phyloP scores from a whole-genome alignment of 108 stramenopile species.

The Licmophora abbreviata region DNA sequence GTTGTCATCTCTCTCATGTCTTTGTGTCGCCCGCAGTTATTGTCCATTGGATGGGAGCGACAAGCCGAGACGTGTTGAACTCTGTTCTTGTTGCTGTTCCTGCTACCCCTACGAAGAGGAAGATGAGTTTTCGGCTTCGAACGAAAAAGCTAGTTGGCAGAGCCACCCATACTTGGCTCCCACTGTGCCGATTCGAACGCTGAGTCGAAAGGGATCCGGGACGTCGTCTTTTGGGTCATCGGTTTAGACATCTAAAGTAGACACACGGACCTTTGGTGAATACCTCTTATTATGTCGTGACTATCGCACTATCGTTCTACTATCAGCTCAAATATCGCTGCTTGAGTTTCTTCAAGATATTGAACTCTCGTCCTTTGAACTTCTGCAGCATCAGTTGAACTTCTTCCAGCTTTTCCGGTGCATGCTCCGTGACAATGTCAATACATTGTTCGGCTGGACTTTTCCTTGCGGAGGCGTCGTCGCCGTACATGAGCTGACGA shows the following conservation, averaged over 20 bases:
- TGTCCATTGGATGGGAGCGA: slow-evolving; percentile 41
- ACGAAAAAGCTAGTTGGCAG: slow-evolving; percentile 13
- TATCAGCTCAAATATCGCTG: slow-evolving; percentile 32
- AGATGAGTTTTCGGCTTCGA: slow-evolving; percentile 30
- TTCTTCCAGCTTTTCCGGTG: slow-evolving; percentile 63
- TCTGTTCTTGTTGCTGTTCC: slow-evolving; percentile 40
- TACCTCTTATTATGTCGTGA: neutral
- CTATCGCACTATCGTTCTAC: too few relatives aligned
- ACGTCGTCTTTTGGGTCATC: neutral
- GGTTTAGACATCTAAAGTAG: neutral
- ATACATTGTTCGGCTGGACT: slow-evolving; percentile 53
- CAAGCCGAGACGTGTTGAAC: slow-evolving; percentile 30
- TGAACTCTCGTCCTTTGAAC: slow-evolving; percentile 66
- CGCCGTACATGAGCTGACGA: neutral
- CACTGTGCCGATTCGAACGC: neutral
- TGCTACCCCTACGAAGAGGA: slow-evolving; percentile 75
- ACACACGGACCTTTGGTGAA: neutral
- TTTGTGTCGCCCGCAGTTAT: slow-evolving; percentile 24
- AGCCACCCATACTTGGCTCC: slow-evolving; percentile 39
- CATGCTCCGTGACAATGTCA: slow-evolving; percentile 44
- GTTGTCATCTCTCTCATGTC: neutral
- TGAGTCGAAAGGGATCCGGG: neutral
- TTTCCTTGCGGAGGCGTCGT: slow-evolving; percentile 6
- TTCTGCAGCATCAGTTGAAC: slow-evolving; percentile 46
- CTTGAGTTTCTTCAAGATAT: slow-evolving; percentile 62